Conservation (phyloP, 306 rosid genomes). For the Pterocarpus macrocarpus region DNA sequence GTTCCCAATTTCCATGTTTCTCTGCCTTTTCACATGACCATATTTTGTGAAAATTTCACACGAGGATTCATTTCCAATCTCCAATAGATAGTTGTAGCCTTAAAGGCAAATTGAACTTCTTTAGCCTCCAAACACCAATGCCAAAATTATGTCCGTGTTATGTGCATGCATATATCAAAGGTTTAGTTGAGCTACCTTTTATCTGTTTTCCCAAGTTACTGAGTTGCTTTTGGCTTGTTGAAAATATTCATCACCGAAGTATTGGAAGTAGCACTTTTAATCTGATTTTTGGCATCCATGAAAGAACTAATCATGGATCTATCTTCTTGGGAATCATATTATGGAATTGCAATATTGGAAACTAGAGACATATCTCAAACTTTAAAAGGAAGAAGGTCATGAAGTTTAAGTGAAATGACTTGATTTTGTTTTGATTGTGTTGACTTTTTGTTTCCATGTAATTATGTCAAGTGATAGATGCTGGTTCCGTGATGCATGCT, state of each 20-base stretch:
- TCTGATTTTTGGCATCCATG: constrained; percentile 14
- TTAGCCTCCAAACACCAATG: neutral
- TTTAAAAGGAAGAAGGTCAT: neutral
- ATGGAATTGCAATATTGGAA: neutral
- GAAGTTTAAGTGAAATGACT: constrained; percentile 31
- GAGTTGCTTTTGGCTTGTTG: constrained; percentile 24
- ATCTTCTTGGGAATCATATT: constrained; percentile 19
- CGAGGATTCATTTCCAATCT: neutral
- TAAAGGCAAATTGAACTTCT: neutral
- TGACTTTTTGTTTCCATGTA: constrained; percentile 13
- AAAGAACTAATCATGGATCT: constrained; percentile 1
- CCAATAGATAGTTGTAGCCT: neutral
- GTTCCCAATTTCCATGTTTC: neutral
- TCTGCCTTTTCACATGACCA: neutral
- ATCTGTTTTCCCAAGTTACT: neutral
- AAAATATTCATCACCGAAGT: constrained; percentile 18
- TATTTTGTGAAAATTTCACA: neutral
- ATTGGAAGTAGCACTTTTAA: neutral
- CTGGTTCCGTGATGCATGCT: no score
- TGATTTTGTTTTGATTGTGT: constrained; percentile 12
- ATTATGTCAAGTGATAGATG: constrained; percentile 17
- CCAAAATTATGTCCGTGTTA: neutral
- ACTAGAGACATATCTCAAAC: constrained; percentile 9
- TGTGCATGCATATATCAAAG: constrained; percentile 2
- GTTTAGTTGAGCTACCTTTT: constrained; percentile 28